These are phyloP conservation scores for Pichia sp. DNA, from an alignment of 1,139 yeast genomes.

Conservation along the genomic window DNA sequence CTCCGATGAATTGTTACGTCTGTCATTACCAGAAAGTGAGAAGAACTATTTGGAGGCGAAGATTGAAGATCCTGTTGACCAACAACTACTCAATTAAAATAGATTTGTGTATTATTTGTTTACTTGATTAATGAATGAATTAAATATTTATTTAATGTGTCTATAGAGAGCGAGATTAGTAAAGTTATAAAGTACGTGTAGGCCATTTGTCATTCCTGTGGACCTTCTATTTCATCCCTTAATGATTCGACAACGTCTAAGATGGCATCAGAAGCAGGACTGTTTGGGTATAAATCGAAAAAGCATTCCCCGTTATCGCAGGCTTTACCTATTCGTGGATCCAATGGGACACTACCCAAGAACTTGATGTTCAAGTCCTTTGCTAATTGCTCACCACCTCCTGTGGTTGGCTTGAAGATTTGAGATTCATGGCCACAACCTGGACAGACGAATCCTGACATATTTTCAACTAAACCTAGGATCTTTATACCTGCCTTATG, in stretches of 20 bases:
- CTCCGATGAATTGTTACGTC: slow-evolving; percentile 17
- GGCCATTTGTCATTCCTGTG: background rate
- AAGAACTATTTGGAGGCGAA: slow-evolving; percentile 37
- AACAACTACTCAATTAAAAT: slow-evolving; percentile 8
- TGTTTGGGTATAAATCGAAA: slow-evolving; percentile 80
- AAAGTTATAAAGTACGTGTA: too few relatives aligned
- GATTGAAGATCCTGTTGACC: slow-evolving; percentile 5
- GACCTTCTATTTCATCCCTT: slow-evolving; percentile 37
- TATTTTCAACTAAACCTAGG: slow-evolving; percentile 91
- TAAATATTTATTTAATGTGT: too few relatives aligned
- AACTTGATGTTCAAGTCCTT: slow-evolving; percentile 73
- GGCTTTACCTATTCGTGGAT: slow-evolving; percentile 87
- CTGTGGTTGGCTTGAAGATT: slow-evolving; percentile 93
- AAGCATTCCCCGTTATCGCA: slow-evolving; percentile 92
- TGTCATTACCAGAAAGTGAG: slow-evolving; percentile 47
- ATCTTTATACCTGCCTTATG: slow-evolving; percentile 83
- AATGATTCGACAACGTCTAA: slow-evolving; percentile 74
- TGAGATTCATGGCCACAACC: slow-evolving; percentile 86
- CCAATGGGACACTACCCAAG: slow-evolving; percentile 91
- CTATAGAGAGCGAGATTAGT: background rate
- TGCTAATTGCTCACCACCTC: slow-evolving; percentile 89
- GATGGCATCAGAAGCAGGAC: slow-evolving; percentile 91
- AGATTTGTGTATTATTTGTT: too few relatives aligned
- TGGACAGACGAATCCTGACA: slow-evolving; percentile 99
- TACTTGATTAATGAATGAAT: background rate